These are phyloP conservation scores for Pestalotiopsis sp. DNA, from an alignment of 2,329 filamentous ascomycete genomes.

Conservation along the genomic window DNA sequence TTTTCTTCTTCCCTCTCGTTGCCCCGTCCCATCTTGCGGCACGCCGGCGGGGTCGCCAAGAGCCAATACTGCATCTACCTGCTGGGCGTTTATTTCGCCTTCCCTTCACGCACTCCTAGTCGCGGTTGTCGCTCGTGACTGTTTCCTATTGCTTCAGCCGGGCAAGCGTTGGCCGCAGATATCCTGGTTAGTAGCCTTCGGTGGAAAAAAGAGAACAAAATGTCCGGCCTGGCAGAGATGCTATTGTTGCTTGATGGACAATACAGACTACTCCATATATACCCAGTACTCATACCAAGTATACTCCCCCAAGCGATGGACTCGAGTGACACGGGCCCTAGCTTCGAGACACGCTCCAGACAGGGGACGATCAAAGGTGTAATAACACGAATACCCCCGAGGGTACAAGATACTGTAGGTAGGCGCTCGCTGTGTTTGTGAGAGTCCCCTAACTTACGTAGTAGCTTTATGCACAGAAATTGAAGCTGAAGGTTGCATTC, in stretches of 20 bases:
- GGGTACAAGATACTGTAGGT: too few relatives aligned
- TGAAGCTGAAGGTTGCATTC: too few relatives aligned
- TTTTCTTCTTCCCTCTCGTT: background rate
- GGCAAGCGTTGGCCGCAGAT: background rate
- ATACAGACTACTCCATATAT: background rate
- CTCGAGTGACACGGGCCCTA: background rate
- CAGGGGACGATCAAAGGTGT: too few relatives aligned
- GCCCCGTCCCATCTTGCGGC: background rate
- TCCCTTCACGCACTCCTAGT: background rate
- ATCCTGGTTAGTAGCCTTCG: too few relatives aligned
- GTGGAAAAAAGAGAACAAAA: background rate
- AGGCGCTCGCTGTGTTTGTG: too few relatives aligned
- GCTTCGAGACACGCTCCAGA: background rate
- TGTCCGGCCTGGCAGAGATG: too few relatives aligned
- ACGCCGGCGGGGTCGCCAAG: constrained; percentile 2
- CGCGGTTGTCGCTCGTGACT: background rate
- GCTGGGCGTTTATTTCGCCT: background rate
- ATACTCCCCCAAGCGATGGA: background rate
- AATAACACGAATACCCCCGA: too few relatives aligned
- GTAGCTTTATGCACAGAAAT: too few relatives aligned
- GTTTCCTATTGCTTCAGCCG: background rate
- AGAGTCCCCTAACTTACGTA: too few relatives aligned
- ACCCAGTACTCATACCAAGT: background rate
- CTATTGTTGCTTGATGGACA: too few relatives aligned
- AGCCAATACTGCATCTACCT: background rate